Evolutionary conservation across 1,284 basidiomycete species (phyloP).

Genomic region (Apiotrichum veenhuisii): DNA sequence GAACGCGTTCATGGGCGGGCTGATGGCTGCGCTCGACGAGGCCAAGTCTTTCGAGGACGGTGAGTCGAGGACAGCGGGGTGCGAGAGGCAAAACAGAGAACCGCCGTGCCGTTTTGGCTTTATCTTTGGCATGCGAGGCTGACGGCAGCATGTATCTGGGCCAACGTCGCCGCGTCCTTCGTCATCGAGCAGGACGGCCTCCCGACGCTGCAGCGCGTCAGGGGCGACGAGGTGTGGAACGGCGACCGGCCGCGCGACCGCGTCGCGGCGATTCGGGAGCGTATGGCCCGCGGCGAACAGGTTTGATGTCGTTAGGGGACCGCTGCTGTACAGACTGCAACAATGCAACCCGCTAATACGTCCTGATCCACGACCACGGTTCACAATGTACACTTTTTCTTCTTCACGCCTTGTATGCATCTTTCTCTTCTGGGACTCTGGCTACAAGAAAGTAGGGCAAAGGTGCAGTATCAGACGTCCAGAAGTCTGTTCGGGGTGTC

Average conservation of each 20-base stretch:
- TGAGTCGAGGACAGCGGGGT: too few species aligned
- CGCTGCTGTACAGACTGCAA: too few species aligned
- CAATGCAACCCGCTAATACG: too few species aligned
- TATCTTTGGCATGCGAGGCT: background rate
- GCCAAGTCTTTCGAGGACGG: conserved; percentile 33
- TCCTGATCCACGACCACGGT: too few species aligned
- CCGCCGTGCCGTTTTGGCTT: background rate
- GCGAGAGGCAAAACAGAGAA: too few species aligned
- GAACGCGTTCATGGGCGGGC: conserved; percentile 46
- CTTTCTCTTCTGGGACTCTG: too few species aligned
- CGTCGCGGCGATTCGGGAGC: conserved; percentile 16
- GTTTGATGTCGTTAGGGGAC: too few species aligned
- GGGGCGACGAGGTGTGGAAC: conserved; percentile 34
- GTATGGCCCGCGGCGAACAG: background rate
- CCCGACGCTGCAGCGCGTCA: conserved; percentile 20
- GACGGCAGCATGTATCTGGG: conserved; percentile 38
- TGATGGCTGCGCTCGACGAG: conserved; percentile 37
- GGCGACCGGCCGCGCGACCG: conserved; percentile 26
- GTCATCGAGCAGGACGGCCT: conserved; percentile 46
- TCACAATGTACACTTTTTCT: too few species aligned
- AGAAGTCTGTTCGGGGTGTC: too few species aligned
- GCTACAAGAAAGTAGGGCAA: too few species aligned
- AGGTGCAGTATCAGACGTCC: too few species aligned
- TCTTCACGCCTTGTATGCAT: too few species aligned
- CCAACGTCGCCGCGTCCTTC: conserved; percentile 42